Percentiles rank a stretch among this genome's conserved stretches.
Evolutionary conservation across 805 yeast genomes (phyloP).

Genomic region (Yamadazyma paraphyllophila): DNA sequence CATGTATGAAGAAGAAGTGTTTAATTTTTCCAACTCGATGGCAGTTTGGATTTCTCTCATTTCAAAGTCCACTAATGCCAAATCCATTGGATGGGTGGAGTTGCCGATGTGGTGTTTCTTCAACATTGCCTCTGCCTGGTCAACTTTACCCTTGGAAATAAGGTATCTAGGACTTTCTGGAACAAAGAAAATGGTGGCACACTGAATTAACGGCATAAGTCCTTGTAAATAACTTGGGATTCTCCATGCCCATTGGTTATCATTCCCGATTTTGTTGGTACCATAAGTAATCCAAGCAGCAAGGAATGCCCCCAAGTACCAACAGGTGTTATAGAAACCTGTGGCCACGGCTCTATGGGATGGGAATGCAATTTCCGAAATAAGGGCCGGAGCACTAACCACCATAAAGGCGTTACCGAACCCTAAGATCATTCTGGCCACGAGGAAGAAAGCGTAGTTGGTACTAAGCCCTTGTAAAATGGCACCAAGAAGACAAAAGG

Average conservation of each 20-base stretch:
- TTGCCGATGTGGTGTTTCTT: constrained; percentile 40
- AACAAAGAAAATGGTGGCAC: constrained; percentile 31
- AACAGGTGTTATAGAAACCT: constrained; percentile 48
- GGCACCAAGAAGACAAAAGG: constrained; percentile 30
- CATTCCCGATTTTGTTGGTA: constrained; percentile 23
- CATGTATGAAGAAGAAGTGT: constrained; percentile 10
- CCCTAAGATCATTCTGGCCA: constrained; percentile 48
- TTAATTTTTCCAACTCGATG: constrained; percentile 15
- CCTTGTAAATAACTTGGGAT: constrained; percentile 55
- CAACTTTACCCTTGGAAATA: constrained; percentile 38
- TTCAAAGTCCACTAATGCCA: constrained; percentile 15
- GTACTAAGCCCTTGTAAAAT: constrained; percentile 37
- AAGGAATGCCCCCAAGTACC: constrained; percentile 54
- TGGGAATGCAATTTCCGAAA: constrained; percentile 52
- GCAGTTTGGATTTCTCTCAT: constrained; percentile 16
- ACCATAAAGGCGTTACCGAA: constrained; percentile 41
- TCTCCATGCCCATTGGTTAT: constrained; percentile 48
- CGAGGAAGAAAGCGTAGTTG: constrained; percentile 39
- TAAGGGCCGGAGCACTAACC: constrained; percentile 47
- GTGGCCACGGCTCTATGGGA: constrained; percentile 40
- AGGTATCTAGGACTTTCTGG: constrained; percentile 53
- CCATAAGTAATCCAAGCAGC: constrained; percentile 55
- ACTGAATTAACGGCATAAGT: constrained; percentile 43
- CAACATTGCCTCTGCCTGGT: constrained; percentile 43
- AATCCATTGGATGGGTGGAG: constrained; percentile 13